Conservation (phyloP, 257 asterid species). For the Solanum habrochaites region DNA sequence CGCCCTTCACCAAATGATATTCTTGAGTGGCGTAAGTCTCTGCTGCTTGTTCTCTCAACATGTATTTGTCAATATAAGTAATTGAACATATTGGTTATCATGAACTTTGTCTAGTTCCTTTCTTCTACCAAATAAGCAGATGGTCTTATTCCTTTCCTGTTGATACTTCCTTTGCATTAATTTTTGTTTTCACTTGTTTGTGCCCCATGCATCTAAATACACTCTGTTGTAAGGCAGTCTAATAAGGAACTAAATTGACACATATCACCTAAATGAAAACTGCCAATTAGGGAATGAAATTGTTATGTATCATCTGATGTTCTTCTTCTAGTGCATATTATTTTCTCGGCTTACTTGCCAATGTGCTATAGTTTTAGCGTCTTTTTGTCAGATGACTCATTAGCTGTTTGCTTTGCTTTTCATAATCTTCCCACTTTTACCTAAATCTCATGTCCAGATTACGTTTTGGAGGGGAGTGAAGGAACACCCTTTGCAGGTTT, state of each 20-base stretch:
- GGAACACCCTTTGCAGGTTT: conserved; percentile 98
- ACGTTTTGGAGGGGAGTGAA: conserved; percentile 96
- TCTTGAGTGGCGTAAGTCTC: conserved; percentile 98
- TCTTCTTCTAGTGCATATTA: background rate
- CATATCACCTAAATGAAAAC: background rate
- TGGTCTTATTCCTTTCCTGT: background rate
- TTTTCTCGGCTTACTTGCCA: background rate
- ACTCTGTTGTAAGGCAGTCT: background rate
- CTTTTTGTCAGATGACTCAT: background rate
- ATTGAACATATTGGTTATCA: background rate
- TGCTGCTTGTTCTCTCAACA: background rate
- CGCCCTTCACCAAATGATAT: conserved; percentile 92
- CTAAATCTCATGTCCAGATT: conserved; percentile 45
- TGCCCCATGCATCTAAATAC: background rate
- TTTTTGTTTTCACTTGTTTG: background rate
- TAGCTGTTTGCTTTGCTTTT: conserved; percentile 14
- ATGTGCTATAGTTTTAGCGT: background rate
- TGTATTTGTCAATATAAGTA: background rate
- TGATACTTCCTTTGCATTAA: background rate
- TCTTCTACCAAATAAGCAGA: background rate
- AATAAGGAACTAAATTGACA: background rate
- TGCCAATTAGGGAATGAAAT: background rate
- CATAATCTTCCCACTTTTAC: background rate
- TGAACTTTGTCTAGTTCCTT: background rate
- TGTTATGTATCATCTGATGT: background rate